Base-by-base conservation (phyloP, 176 grass and related monocot species). In the Aegilops bicornis region DNA sequence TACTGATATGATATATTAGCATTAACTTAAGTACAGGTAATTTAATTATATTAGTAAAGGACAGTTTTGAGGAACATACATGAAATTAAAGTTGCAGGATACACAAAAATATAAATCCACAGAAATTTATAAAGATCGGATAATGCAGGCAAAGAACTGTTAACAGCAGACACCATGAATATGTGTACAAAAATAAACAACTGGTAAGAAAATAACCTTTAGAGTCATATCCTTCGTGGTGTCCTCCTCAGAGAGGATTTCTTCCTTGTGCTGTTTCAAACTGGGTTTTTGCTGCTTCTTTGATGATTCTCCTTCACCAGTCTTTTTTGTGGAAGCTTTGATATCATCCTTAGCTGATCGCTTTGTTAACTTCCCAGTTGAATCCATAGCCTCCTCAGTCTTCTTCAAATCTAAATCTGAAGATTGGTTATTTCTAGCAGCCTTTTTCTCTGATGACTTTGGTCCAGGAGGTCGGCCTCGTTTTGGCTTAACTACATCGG, bases 391-490 rank as follows among this genome's bases (percentile, higher is more conserved):
- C 40, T 59, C 89, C 63, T 88, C 85, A 27, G 52, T 87, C 70
- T 95, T 92, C 43, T 91, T 86, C 25, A 64, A 48, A 84, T 61
- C 81, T 22, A 66, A 61, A 64, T 42, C 64, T 61, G 73, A 83
- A 64, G 67, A 22, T 20, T 84, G 15, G 40, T 69, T 89, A 85
- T 77, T 91, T 65, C 65, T 79, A 64, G 30, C 81, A 87, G 56
- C 76, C 69, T 89, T 94, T 78, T 90, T 93, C 56, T 86, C 83
- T 42, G 64, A 64, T 79, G 84, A 70, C 61, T 93, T 93, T 61
- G 20, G 80, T 17, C 83, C 86, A 62, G 71, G 79, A 85, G 90
- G 82, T 2, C 92, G 87, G 19, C 97, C 89, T 69, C 90, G 77
- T 83, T 80, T 94, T 15, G 82, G 64, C 56, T 84, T 90, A 82